phyloP scores from a whole-genome alignment of 345 rosid genomes.

The Gynandropsis gynandra region DNA sequence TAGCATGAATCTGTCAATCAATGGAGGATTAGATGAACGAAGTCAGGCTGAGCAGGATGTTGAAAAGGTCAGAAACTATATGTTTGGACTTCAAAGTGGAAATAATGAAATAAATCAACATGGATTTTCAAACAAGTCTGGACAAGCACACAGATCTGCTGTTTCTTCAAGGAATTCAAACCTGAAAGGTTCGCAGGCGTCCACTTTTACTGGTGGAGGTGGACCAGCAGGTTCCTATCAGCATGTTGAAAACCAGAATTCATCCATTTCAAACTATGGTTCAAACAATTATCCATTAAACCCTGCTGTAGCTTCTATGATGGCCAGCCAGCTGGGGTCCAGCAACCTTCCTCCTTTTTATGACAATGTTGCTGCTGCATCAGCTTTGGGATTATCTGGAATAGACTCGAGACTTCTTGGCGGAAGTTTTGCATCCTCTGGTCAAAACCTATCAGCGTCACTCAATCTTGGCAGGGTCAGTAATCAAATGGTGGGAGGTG shows the following conservation, averaged over 20 bases:
- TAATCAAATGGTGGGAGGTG: constrained; percentile 39
- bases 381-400: constrained; percentile 49
- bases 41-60: constrained; percentile 39
- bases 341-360: constrained; percentile 52
- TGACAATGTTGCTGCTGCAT: constrained; percentile 65
- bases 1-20: constrained; percentile 52
- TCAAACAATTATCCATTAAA: constrained; percentile 43
- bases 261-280: constrained; percentile 41
- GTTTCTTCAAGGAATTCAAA: constrained; percentile 37
- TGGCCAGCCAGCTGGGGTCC: constrained; percentile 57
- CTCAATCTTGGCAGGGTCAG: constrained; percentile 38
- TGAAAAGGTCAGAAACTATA: constrained; percentile 41
- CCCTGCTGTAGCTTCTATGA: constrained; percentile 52
- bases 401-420: constrained; percentile 60
- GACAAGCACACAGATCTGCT: constrained; percentile 30
- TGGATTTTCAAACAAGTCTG: constrained; percentile 35
- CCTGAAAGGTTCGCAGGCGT: constrained; percentile 57
- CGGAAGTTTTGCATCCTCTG: constrained; percentile 41
- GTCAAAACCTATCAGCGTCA: constrained; percentile 42
- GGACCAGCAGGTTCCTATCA: constrained; percentile 44
- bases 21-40: constrained; percentile 37
- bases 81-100: constrained; percentile 42
- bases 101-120: constrained; percentile 39
- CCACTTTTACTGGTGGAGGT: constrained; percentile 39
- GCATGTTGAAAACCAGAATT: constrained; percentile 41